Conservation (phyloP, 2,329 filamentous ascomycete genomes). For the Macrophomina pseudophaseolina region DNA sequence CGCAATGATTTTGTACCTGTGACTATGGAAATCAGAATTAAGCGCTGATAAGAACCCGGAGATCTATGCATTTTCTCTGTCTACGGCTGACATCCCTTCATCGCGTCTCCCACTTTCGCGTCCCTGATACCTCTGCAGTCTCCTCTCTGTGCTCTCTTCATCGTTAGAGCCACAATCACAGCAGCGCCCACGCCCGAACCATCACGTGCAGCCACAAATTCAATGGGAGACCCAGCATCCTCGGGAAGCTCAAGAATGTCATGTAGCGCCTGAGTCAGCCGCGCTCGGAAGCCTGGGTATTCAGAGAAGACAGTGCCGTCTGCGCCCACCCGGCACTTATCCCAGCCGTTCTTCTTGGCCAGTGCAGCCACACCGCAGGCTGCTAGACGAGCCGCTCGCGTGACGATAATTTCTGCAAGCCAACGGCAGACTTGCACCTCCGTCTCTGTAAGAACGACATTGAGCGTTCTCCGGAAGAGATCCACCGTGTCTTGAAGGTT, state of each 20-base stretch:
- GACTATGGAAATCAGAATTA: too few species aligned
- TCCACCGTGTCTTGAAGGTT: constrained; percentile 89
- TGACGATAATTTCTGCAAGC: constrained; percentile 91
- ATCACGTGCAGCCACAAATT: constrained; percentile 89
- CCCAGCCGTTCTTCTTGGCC: constrained; percentile 91
- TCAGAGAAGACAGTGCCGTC: constrained; percentile 99
- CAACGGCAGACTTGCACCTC: constrained; percentile 91
- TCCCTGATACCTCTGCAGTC: constrained; percentile 64
- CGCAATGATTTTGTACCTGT: too few species aligned
- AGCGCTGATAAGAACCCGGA: too few species aligned
- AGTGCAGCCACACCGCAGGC: constrained; percentile 95
- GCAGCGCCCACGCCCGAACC: constrained; percentile 95
- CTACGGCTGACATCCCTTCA: too few species aligned
- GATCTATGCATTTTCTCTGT: too few species aligned
- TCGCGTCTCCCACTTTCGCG: constrained; percentile 35
- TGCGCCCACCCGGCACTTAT: constrained; percentile 89
- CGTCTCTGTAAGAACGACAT: constrained; percentile 70
- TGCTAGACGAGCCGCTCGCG: constrained; percentile 88
- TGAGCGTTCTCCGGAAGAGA: constrained; percentile 77
- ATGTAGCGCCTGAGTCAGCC: constrained; percentile 84
- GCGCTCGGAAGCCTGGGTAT: constrained; percentile 96
- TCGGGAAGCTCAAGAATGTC: constrained; percentile 96
- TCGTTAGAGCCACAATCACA: constrained; percentile 78
- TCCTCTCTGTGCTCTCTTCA: constrained; percentile 66
- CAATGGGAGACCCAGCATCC: constrained; percentile 71